Evolutionary conservation across 2,329 filamentous ascomycete species (phyloP).

Genomic region (Fusarium sp.): DNA sequence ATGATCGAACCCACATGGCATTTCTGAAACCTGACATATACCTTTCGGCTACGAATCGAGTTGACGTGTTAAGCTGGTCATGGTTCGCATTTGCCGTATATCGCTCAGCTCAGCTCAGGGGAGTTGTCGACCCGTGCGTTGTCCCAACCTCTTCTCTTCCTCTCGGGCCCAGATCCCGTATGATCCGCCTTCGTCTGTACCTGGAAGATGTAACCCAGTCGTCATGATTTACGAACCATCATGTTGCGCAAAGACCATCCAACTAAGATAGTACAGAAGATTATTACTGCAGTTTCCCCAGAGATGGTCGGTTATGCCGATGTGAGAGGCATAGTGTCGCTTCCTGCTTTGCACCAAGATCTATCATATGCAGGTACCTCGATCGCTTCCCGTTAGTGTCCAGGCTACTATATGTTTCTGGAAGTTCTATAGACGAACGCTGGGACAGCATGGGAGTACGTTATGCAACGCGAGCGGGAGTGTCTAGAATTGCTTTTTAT

Average conservation of each 20-base stretch:
- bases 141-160: slow-evolving; percentile 10
- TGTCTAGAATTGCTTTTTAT: neutral
- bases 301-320: slow-evolving; percentile 4
- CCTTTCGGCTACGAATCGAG: slow-evolving; percentile 15
- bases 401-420: neutral
- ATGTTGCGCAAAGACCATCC: slow-evolving; percentile 1
- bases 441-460: neutral
- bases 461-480: slow-evolving; percentile 15
- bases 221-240: slow-evolving; percentile 10
- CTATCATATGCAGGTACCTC: slow-evolving; percentile 4
- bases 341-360: neutral
- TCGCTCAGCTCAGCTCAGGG: slow-evolving; percentile 1
- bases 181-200: slow-evolving; percentile 16
- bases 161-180: slow-evolving; percentile 20
- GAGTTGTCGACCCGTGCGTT: slow-evolving; percentile 13
- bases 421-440: neutral
- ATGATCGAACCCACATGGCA: slow-evolving; percentile 19
- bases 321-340: neutral
- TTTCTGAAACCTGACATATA: slow-evolving; percentile 1
- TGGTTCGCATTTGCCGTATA: slow-evolving; percentile 11
- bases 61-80: slow-evolving; percentile 3
- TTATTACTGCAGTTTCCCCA: neutral
- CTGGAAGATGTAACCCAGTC: slow-evolving; percentile 8
- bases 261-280: neutral
- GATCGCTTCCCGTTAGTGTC: neutral